These are phyloP conservation scores for Microsporum canis DNA, from an alignment of 2,329 filamentous ascomycete genomes.

Conservation along the genomic window DNA sequence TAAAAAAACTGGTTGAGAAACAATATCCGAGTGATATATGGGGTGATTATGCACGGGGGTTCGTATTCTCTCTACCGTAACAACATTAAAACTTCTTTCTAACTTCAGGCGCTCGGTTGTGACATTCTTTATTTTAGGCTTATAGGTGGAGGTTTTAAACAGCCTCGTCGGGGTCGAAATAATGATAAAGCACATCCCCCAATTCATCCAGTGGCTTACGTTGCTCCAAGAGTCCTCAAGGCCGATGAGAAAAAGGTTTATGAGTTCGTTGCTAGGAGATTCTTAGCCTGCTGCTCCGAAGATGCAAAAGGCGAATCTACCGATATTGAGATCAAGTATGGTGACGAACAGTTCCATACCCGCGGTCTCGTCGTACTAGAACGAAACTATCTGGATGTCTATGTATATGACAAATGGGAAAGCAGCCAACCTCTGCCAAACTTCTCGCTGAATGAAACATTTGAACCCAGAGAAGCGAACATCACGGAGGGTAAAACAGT, in stretches of 20 bases:
- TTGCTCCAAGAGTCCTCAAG: conserved; percentile 48
- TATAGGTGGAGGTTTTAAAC: conserved; percentile 62
- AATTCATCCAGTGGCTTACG: conserved; percentile 90
- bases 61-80: conserved; percentile 14
- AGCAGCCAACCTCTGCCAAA: conserved; percentile 70
- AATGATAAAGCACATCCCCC: conserved; percentile 97
- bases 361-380: conserved; percentile 76
- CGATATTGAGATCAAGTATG: conserved; percentile 74
- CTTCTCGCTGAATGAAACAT: conserved; percentile 67
- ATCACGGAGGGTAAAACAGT: conserved; percentile 86
- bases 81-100: background rate
- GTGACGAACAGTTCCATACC: conserved; percentile 68
- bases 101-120: background rate
- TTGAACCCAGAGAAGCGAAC: conserved; percentile 77
- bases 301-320: conserved; percentile 81
- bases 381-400: conserved; percentile 89
- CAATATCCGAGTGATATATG: conserved; percentile 66
- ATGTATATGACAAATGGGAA: conserved; percentile 93
- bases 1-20: conserved; percentile 68
- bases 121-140: conserved; percentile 35
- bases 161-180: conserved; percentile 70
- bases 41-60: conserved; percentile 66
- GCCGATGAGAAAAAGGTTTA: conserved; percentile 66
- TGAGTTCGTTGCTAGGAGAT: conserved; percentile 83
- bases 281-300: conserved; percentile 89